A percentile compares a stretch with the other conserved stretches of the same genome.
Conservation (phyloP, 768 basidiomycete species). For the Thelephora aurantiotincta region DNA sequence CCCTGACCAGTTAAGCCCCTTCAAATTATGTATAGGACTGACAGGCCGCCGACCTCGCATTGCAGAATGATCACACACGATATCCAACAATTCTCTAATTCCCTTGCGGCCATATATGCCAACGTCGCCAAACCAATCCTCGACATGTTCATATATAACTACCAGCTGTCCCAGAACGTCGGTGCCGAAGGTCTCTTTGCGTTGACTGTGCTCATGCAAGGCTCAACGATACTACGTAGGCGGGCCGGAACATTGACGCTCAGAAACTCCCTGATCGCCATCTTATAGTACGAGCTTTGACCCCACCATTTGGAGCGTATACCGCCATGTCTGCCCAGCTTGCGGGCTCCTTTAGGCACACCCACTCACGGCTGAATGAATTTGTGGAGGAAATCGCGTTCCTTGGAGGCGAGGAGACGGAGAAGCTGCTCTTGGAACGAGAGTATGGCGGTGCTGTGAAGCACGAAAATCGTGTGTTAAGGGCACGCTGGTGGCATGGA, state of each 20-base stretch:
- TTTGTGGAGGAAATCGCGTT: conserved; percentile 84
- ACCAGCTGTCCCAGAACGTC: conserved; percentile 85
- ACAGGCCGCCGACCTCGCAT: conserved; percentile 5
- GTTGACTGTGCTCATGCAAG: conserved; percentile 74
- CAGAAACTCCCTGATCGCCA: not conserved
- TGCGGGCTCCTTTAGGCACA: conserved; percentile 79
- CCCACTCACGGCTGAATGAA: conserved; percentile 83
- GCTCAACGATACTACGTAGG: conserved; percentile 70
- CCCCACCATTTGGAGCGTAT: conserved; percentile 87
- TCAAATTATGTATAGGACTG: not conserved
- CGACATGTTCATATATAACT: conserved; percentile 91
- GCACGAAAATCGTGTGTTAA: conserved; percentile 73
- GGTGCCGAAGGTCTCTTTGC: conserved; percentile 85
- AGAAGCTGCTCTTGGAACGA: conserved; percentile 83
- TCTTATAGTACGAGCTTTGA: conserved; percentile 62
- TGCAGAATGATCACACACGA: conserved; percentile 88
- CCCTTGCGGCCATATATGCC: conserved; percentile 86
- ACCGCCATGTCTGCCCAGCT: conserved; percentile 81
- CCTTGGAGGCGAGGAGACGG: conserved; percentile 76
- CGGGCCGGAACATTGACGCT: conserved; percentile 7
- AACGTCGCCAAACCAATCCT: conserved; percentile 90
- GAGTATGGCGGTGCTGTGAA: conserved; percentile 75
- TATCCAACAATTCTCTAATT: conserved; percentile 82
- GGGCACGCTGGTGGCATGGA: conserved; percentile 78
- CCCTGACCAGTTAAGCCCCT: conserved; percentile 61